Conservation (phyloP, 2,329 filamentous ascomycete genomes). For the Mycogone perniciosa region DNA sequence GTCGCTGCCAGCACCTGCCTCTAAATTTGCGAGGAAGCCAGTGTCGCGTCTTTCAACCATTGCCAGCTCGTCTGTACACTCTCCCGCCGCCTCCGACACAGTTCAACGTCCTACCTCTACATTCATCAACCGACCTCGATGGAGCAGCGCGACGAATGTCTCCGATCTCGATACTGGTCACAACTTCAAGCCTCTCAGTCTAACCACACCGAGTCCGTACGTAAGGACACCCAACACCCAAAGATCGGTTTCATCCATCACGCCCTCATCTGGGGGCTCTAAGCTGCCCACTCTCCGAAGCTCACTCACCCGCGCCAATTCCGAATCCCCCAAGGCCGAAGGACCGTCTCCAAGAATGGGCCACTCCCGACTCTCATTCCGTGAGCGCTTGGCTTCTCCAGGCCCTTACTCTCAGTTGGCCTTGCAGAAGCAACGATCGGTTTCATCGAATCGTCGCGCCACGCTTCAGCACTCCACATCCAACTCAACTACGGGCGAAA, state of each 20-base stretch:
- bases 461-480: constrained; percentile 46
- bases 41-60: constrained; percentile 41
- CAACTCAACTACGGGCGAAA: constrained; percentile 24
- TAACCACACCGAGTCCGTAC: constrained; percentile 55
- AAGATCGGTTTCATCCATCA: constrained; percentile 38
- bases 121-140: constrained; percentile 57
- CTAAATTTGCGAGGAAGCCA: constrained; percentile 36
- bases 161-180: constrained; percentile 59
- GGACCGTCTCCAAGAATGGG: constrained; percentile 38
- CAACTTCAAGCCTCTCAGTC: constrained; percentile 57
- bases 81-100: constrained; percentile 31
- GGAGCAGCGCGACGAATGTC: constrained; percentile 64
- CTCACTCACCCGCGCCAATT: constrained; percentile 39
- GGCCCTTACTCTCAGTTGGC: constrained; percentile 42
- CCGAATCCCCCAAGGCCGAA: constrained; percentile 42
- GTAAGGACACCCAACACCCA: constrained; percentile 38
- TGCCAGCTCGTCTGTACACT: constrained; percentile 46
- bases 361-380: constrained; percentile 44
- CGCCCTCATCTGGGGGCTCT: constrained; percentile 36
- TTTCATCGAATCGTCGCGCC: constrained; percentile 38
- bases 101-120: constrained; percentile 41
- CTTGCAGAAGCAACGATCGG: constrained; percentile 41
- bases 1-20: constrained; percentile 40
- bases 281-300: constrained; percentile 45
- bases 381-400: constrained; percentile 46